Evolutionary conservation across 139 green algal genomes (phyloP).

Genomic region (Coccomyxa sp.): DNA sequence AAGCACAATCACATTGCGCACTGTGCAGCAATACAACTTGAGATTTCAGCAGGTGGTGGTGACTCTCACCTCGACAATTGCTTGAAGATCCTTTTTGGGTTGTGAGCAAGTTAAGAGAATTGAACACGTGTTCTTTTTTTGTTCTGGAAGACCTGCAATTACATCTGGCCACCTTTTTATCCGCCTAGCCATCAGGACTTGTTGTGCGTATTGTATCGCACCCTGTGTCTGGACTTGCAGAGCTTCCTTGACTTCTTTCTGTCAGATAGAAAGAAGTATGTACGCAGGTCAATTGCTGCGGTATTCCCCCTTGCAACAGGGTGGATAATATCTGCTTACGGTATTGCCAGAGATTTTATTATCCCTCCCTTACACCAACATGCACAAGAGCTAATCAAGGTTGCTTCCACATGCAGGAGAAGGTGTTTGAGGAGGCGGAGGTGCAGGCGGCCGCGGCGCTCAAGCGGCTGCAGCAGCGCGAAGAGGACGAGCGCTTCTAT

Average conservation of each 20-base stretch:
- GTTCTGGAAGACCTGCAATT: too few species aligned
- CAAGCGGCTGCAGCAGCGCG: not conserved
- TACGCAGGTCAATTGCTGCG: too few species aligned
- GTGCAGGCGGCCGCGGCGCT: slow-evolving; percentile 13
- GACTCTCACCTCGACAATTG: not conserved
- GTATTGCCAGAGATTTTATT: too few species aligned
- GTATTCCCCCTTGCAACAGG: too few species aligned
- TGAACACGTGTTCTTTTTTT: not conserved
- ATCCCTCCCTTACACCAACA: not conserved
- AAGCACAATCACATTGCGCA: not conserved
- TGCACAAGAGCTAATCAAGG: not conserved
- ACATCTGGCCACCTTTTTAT: too few species aligned
- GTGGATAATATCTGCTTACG: too few species aligned
- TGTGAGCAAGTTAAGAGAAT: not conserved
- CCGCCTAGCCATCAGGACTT: too few species aligned
- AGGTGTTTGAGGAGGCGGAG: slow-evolving; percentile 19
- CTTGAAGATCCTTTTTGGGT: not conserved
- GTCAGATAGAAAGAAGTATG: too few species aligned
- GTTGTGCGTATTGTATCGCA: too few species aligned
- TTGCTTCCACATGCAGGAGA: slow-evolving; percentile 4
- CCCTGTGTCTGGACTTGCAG: too few species aligned
- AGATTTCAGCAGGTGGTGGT: not conserved
- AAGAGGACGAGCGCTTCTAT: not conserved
- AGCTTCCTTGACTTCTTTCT: too few species aligned
- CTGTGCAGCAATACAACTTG: not conserved